phyloP scores from a whole-genome alignment of 352 stramenopile species.

The Blastocystis sp. region DNA sequence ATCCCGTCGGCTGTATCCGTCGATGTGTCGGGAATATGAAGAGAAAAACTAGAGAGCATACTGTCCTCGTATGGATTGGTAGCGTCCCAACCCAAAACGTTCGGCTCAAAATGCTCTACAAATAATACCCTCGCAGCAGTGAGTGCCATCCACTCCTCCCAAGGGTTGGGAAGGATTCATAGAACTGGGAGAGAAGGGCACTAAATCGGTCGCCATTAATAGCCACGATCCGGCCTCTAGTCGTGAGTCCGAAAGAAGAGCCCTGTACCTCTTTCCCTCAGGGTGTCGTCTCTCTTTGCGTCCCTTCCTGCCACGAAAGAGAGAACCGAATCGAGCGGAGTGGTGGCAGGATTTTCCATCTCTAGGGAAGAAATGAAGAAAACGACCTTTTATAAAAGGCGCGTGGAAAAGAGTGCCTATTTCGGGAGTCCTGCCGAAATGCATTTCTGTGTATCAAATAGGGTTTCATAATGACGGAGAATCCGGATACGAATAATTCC shows the following conservation, averaged over 20 bases:
- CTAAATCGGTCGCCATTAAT: conserved; percentile 64
- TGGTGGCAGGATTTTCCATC: conserved; percentile 23
- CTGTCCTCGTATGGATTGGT: conserved; percentile 64
- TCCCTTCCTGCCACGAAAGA: conserved; percentile 41
- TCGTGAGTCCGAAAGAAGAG: not conserved
- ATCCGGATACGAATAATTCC: not conserved
- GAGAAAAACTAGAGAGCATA: conserved; percentile 64
- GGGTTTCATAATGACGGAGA: not conserved
- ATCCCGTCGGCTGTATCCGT: conserved; percentile 5
- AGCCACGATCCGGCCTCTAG: conserved; percentile 60
- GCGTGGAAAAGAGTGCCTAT: no score
- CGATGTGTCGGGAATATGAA: conserved; percentile 55
- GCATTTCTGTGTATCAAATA: no score
- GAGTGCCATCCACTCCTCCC: conserved; percentile 2
- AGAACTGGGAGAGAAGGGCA: conserved; percentile 62
- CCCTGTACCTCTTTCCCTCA: conserved; percentile 35
- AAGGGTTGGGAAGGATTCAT: conserved; percentile 1
- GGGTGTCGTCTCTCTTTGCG: not conserved
- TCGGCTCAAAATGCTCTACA: conserved; percentile 15
- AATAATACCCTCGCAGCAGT: not conserved
- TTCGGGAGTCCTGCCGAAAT: no score
- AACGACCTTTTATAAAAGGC: no score
- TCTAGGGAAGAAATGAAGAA: not conserved
- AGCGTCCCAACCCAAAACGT: conserved; percentile 64
- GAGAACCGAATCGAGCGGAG: conserved; percentile 47